Base-by-base conservation (phyloP, 129 eudicot genomes). In the Cynara cardunculus region DNA sequence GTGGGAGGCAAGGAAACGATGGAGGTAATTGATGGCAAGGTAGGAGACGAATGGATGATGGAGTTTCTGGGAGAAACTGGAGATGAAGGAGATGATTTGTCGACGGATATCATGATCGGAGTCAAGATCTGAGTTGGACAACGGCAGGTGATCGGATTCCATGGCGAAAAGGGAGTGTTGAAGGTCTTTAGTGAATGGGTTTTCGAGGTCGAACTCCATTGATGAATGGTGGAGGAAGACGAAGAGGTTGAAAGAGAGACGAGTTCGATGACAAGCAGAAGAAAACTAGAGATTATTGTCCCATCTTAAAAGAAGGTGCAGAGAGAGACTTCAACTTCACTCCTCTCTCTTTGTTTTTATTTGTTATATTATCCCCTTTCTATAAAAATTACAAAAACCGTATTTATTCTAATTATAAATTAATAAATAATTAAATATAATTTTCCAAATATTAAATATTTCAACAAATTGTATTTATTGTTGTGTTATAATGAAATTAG, bases 21-120 rank as follows among this genome's bases (percentile, higher is more conserved):
- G 87, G 62, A 89, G 78, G 82, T 89, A 89, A 82, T 87, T 89
- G 65, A 83, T 39, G 78, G 93, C 84, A n/a, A 89, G 93, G 18
- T 87, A 89, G 2, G 93, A 25, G 25, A 86, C 64, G 68, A 87
- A 87, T 7, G 87, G 88, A 12, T 87, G 88, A 18, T 87, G 86
- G 26, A 78, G 86, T 19, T 78, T 67, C 2, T 62, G 69, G 3
- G 89, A 85, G 18, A 80, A 71, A 32, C 59, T 46, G 12, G 68
- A 13, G 78, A 74, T 74, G 11, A 46, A 31, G 7, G 59, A 46
- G 68, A 46, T 26, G 78, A 68, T 19, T 46, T 49, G 61, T 87
- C 56, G 11, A 30, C 74, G 10, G 85, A 62, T n/a, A 81, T 82
- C 62, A 78, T 81, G 89, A 78, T 70, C 59, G 41, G 78, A 77